These are phyloP conservation scores for Ustilago vetiveriae DNA, from an alignment of 1,284 basidiomycete genomes.

Conservation along the genomic window DNA sequence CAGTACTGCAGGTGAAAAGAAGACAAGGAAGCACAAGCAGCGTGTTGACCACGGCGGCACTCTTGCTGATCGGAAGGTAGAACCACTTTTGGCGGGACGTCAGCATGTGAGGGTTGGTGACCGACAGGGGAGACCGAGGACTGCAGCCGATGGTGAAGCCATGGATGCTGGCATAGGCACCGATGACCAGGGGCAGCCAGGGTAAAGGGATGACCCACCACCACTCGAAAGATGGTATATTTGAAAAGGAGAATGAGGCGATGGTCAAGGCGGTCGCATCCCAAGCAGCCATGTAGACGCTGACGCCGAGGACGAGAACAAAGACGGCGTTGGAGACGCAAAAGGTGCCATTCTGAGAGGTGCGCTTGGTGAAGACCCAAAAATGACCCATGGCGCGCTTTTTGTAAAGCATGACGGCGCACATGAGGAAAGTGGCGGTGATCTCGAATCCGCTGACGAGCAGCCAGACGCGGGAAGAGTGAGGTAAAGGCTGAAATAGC, in stretches of 20 bases:
- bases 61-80: slow-evolving; percentile 6
- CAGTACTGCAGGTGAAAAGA: slow-evolving; percentile 3
- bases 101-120: neutral
- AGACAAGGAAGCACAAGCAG: slow-evolving; percentile 11
- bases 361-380: slow-evolving; percentile 23
- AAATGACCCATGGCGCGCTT: slow-evolving; percentile 18
- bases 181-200: slow-evolving; percentile 13
- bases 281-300: slow-evolving; percentile 17
- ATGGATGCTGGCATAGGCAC: slow-evolving; percentile 23
- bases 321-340: slow-evolving; percentile 34
- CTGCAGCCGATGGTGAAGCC: slow-evolving; percentile 19
- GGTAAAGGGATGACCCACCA: slow-evolving; percentile 35
- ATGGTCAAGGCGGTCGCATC: neutral
- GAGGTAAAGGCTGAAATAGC: neutral
- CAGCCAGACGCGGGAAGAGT: slow-evolving; percentile 5
- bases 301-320: slow-evolving; percentile 8
- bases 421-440: slow-evolving; percentile 15
- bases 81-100: slow-evolving; percentile 1
- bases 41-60: slow-evolving; percentile 1
- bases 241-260: neutral
- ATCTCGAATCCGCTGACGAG: slow-evolving; percentile 18
- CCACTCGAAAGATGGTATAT: slow-evolving; percentile 3
- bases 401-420: slow-evolving; percentile 22
- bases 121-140: slow-evolving; percentile 10
- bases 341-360: slow-evolving; percentile 10